Evolutionary conservation across 1,139 yeast genomes (phyloP).

Genomic region (Zygoascus sp.): DNA sequence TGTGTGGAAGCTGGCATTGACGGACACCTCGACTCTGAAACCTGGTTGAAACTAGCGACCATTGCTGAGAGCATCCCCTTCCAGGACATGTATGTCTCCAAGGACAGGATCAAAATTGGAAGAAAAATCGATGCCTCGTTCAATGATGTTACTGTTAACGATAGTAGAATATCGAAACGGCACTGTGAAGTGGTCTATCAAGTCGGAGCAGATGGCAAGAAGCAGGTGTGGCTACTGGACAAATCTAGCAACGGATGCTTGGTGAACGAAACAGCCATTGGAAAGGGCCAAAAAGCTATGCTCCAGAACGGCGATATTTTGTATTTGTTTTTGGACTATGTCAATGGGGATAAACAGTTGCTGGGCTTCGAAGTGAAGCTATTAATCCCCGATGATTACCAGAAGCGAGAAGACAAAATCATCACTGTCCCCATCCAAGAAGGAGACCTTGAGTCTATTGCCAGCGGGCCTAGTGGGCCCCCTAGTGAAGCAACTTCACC

Average conservation of each 20-base stretch:
- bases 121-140: constrained; percentile 23
- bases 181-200: constrained; percentile 69
- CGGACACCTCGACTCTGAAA: constrained; percentile 32
- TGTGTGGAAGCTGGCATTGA: not conserved
- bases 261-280: constrained; percentile 56
- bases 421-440: constrained; percentile 4
- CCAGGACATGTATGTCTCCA: constrained; percentile 47
- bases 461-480: not conserved
- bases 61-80: constrained; percentile 39
- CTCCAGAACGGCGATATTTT: constrained; percentile 62
- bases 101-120: constrained; percentile 31
- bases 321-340: constrained; percentile 58
- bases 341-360: constrained; percentile 7
- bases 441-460: not conserved
- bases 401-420: not conserved
- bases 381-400: constrained; percentile 9
- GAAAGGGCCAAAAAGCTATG: constrained; percentile 57
- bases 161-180: constrained; percentile 73
- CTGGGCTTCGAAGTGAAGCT: constrained; percentile 17
- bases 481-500: constrained; percentile 2
- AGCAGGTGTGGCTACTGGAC: constrained; percentile 79
- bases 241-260: constrained; percentile 75
- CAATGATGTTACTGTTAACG: constrained; percentile 56
- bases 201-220: constrained; percentile 48
- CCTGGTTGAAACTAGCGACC: constrained; percentile 49